Evolutionary conservation across 345 rosid species (phyloP).

Genomic region (Salix brachista): DNA sequence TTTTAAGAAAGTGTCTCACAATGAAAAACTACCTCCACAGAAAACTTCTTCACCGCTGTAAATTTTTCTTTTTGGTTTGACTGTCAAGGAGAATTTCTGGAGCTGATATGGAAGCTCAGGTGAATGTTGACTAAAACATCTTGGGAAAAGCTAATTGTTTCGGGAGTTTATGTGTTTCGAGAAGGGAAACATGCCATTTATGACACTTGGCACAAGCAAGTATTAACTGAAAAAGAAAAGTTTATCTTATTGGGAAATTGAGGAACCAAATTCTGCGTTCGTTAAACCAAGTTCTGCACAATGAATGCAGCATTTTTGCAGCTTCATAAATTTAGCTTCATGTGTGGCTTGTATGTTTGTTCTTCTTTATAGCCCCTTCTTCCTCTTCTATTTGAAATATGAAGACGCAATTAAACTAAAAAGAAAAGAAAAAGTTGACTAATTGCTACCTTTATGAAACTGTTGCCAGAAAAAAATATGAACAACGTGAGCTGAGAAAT

Average conservation of each 20-base stretch:
- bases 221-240: too few relatives aligned
- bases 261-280: too few relatives aligned
- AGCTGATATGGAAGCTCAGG: neutral
- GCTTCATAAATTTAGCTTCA: too few relatives aligned
- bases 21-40: neutral
- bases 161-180: too few relatives aligned
- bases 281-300: too few relatives aligned
- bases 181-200: too few relatives aligned
- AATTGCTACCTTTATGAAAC: neutral
- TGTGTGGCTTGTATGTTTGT: too few relatives aligned
- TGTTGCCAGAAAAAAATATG: neutral
- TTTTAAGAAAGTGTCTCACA: neutral
- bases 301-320: too few relatives aligned
- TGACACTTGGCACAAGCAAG: too few relatives aligned
- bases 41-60: neutral
- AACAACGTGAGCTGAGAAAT: neutral
- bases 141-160: neutral
- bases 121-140: neutral
- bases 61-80: neutral
- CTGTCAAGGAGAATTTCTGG: neutral
- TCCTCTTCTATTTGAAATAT: neutral
- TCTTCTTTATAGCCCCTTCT: neutral
- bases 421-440: neutral
- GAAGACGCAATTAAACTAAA: neutral
- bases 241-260: too few relatives aligned